Base-by-base conservation (phyloP, 1,284 basidiomycete genomes). In the Rhodotorula sp. region DNA sequence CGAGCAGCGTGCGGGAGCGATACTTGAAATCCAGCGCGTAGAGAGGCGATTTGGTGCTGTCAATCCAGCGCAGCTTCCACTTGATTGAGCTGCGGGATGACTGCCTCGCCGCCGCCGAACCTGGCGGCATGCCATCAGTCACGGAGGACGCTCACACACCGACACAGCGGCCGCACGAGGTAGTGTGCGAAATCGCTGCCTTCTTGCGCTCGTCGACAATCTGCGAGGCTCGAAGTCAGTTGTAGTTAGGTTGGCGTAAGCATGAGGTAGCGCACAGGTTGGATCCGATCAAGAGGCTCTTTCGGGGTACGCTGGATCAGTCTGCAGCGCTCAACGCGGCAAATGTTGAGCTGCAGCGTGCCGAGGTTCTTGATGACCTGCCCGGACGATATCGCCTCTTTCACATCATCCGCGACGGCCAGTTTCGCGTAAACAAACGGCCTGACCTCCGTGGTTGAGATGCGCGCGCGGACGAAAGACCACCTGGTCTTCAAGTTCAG, bases 21-120 rank as follows among this genome's bases (percentile, higher is more conserved):
- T 75, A 75, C 59, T 67, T 60, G 64, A 75, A 70, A 36, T 64
- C 71, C 39, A 75, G 70, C 7, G 29, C 32, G 27, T 34, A 36
- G 10, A 3, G 34, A 9, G 66, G 66, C 9, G 2, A 21, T 25
- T 50, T 21, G 54, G 32, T 32, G 5, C 46, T 48, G 25, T 75
- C 73, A 55, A 70, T 39, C 34, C 54, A 72, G 5, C 25, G 6
- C 2, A 66, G 25, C 0, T 13, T 4, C 2, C 32, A 17, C 4
- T 7, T 1, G 5, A 7, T 3, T 15, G 7, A 27, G 9, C 29
- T 6, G 3, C n/a, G 25, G 22, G 50, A 46, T 27, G 34, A 8
- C n/a, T 25, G 34, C 34, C 58, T 53, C 51, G 58, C 27, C 1
- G n/a, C n/a, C 57, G 29, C 64, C 69, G 32, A 22, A 66, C n/a